Percentiles rank a stretch among this genome's conserved stretches.
Evolutionary conservation across 192 early-diverging fungal species (phyloP).

Genomic region (Podila horticola): DNA sequence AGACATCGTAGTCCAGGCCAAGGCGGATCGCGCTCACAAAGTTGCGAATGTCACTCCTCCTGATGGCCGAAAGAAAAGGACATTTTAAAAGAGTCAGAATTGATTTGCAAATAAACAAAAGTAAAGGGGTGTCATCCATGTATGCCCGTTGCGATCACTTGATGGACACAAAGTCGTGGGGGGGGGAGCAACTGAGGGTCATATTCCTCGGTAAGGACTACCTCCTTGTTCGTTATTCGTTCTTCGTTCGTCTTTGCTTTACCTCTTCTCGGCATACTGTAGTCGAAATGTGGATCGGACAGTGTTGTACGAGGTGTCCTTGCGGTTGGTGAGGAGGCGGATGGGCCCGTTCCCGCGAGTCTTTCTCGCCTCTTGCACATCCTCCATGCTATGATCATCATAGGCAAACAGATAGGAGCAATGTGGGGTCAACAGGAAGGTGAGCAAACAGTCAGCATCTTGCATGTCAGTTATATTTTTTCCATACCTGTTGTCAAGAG

Average conservation of each 20-base stretch:
- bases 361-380: constrained; percentile 25
- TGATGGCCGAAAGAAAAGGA: neutral
- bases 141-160: neutral
- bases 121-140: neutral
- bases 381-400: constrained; percentile 25
- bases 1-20: constrained; percentile 34
- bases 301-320: constrained; percentile 41
- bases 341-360: constrained; percentile 29
- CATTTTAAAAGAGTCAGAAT: too few relatives aligned
- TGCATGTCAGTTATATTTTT: neutral
- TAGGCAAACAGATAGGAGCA: too few relatives aligned
- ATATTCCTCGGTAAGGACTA: neutral
- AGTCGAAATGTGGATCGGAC: constrained; percentile 32
- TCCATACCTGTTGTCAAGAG: constrained; percentile 31
- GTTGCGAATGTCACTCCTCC: constrained; percentile 37
- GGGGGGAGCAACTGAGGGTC: neutral
- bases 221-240: neutral
- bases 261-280: constrained; percentile 40
- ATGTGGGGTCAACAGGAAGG: neutral
- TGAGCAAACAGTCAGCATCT: neutral
- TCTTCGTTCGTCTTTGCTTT: neutral
- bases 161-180: neutral
- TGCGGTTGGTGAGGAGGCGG: constrained; percentile 22
- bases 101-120: too few relatives aligned
- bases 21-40: constrained; percentile 40